Evolutionary conservation across 2,329 filamentous ascomycete genomes (phyloP), one percentile per base, ranked within the genome.

Genomic region (Colletotrichum sp.): DNA sequence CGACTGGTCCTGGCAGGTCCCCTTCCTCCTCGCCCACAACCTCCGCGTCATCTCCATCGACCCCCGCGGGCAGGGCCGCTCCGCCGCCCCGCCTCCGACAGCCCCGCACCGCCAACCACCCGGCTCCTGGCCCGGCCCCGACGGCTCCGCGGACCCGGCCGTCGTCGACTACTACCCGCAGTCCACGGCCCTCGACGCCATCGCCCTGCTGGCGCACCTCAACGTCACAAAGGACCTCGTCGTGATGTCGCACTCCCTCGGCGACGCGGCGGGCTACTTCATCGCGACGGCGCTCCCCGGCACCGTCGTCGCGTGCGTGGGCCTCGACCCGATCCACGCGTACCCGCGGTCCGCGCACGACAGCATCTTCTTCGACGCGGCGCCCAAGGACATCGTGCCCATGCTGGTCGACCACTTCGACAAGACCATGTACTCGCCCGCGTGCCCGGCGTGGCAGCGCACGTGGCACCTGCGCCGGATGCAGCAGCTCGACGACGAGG

Each of bases 11-110:
- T 72, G 63, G 72, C 64, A 77, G 9, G 57, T 76, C 3, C 64
- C 64, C 32, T 68, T 59, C 27, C 68, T 69, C 22, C 44, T 77
- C 4, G 44, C 27, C n/a, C 64, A 68, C 29, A 19, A 39, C 25
- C 68, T 77, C n/a, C 62, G 67, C 67, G 63, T 75, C 8, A 64
- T 75, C 57, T 68, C 67, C 27, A 22, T 75, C 44, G 75, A 75
- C 32, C 30, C 29, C 62, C 55, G 67, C 30, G 67, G 75, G 0
- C 75, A 75, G 25, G 72, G 67, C 52, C 70, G 61, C 29, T 75
- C 55, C n/a, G 70, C 71, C 5, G 39, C 67, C 30, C 75, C 71
- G 55, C 25, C 15, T 15, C 72, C 75, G 3, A 71, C 55, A 9
- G 19, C 34, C 59, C 72, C 52, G 7, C 34, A 27, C 32, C 57